These are phyloP conservation scores for Saitoella complicata DNA, from an alignment of 805 yeast species.

Conservation along the genomic window DNA sequence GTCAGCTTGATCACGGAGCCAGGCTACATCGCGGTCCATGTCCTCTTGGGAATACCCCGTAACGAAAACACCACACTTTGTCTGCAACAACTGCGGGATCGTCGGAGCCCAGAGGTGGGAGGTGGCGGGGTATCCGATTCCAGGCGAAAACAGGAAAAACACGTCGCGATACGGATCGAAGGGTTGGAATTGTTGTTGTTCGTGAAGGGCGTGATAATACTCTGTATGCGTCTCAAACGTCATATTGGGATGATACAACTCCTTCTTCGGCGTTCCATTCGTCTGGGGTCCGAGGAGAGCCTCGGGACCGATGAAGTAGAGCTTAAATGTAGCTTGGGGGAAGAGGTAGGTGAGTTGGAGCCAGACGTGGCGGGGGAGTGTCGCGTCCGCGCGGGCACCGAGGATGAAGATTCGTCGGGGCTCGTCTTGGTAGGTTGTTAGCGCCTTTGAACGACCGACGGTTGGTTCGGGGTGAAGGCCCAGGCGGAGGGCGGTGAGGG, in stretches of 20 bases:
- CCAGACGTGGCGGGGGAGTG: constrained; percentile 91
- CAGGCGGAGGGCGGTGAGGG: constrained; percentile 84
- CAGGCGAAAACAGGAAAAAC: constrained; percentile 92
- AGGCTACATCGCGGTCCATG: constrained; percentile 47
- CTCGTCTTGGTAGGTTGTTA: constrained; percentile 56
- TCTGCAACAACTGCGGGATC: constrained; percentile 71
- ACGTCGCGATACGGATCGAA: constrained; percentile 92
- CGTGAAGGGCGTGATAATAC: constrained; percentile 80
- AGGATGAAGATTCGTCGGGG: constrained; percentile 79
- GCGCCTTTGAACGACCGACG: background rate
- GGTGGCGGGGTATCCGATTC: constrained; percentile 68
- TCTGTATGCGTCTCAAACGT: constrained; percentile 72
- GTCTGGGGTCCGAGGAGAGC: constrained; percentile 58
- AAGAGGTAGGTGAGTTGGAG: constrained; percentile 74
- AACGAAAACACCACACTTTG: constrained; percentile 81
- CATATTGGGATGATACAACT: constrained; percentile 40
- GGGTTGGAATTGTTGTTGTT: constrained; percentile 89
- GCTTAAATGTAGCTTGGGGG: constrained; percentile 67
- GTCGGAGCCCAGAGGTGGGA: constrained; percentile 71
- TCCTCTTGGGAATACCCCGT: constrained; percentile 80
- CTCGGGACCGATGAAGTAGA: constrained; percentile 92
- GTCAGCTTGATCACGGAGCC: constrained; percentile 49
- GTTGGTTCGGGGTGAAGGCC: constrained; percentile 20
- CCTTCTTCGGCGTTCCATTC: constrained; percentile 32
- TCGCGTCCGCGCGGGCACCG: constrained; percentile 87